Percentiles rank a stretch among this genome's conserved stretches.
These are phyloP conservation scores for Coniferiporia weirii DNA, from an alignment of 1,284 basidiomycete species.

Conservation along the genomic window DNA sequence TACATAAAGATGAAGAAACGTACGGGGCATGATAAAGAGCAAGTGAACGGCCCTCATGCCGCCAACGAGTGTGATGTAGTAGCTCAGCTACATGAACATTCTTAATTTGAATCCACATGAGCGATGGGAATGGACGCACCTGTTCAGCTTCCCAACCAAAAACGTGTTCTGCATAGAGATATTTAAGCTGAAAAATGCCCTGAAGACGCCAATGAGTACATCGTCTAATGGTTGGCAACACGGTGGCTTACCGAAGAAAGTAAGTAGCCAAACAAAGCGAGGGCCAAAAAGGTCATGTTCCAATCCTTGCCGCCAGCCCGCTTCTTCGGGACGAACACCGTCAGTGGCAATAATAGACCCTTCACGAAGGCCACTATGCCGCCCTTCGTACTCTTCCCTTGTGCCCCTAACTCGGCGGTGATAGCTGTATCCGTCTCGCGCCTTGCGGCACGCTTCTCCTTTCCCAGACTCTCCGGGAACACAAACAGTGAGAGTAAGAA, in stretches of 20 bases:
- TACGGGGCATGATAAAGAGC: constrained; percentile 52
- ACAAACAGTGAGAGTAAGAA: constrained; percentile 50
- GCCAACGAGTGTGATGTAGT: constrained; percentile 55
- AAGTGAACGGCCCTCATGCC: constrained; percentile 46
- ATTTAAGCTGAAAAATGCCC: constrained; percentile 57
- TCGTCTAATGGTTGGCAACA: not conserved
- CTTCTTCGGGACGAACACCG: constrained; percentile 48
- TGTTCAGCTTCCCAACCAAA: constrained; percentile 54
- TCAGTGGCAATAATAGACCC: constrained; percentile 44
- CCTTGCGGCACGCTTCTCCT: constrained; percentile 36
- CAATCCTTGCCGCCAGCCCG: constrained; percentile 43
- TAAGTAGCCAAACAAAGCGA: constrained; percentile 41
- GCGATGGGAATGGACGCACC: constrained; percentile 25
- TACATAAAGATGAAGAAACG: constrained; percentile 22
- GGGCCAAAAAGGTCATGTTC: constrained; percentile 50
- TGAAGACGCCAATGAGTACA: constrained; percentile 21
- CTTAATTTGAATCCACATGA: not conserved
- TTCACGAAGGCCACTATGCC: constrained; percentile 24
- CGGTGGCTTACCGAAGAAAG: constrained; percentile 39
- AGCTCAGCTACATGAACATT: constrained; percentile 41
- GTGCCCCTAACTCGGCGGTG: constrained; percentile 20
- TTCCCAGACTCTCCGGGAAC: constrained; percentile 57
- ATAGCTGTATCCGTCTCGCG: constrained; percentile 28
- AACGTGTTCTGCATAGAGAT: constrained; percentile 51
- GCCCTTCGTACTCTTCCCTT: constrained; percentile 24